Evolutionary conservation across 2,329 filamentous ascomycete species (phyloP), one percentile per base, ranked within the genome.

Genomic region (Nemania abortiva): DNA sequence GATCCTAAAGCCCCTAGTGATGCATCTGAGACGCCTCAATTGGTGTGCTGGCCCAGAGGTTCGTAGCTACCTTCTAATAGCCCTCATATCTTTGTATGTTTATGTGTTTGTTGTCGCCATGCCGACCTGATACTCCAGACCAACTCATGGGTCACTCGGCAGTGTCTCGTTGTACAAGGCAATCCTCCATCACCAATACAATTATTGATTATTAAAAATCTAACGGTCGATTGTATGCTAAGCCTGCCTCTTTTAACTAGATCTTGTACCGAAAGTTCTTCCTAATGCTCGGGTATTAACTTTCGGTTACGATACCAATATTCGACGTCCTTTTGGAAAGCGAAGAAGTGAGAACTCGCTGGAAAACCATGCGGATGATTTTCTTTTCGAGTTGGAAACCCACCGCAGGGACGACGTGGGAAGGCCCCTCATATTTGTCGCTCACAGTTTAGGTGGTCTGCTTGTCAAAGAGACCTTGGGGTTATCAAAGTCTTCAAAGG

Each of bases 271-370:
- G 2, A 39, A 56, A n/a, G 34, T 65, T 4, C 3, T 70, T 39
- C 68, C 65, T 50, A 2, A 50, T n/a, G 59, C 52, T 34, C 50
- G 68, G 1, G 61, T 68, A 10, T 47, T 70, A 1, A 70, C 64
- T 3, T 70, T 70, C 20, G 68, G 68, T 2, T 70, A 70, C n/a
- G 68, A 70, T 50, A 68, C 64, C 6, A 63, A 67, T 15, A 65
- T 70, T 18, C 49, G 61, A 42, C 61, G 62, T 29, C 39, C 50
- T 9, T 53, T 68, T 11, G 34, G 60, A 6, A n/a, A n/a, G n/a
- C 64, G 50, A 1, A 53, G 39, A 27, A 70, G 68, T 42, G 29
- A 49, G n/a, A 70, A 68, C 13, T 29, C 56, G 27, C 37, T 68
- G 11, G 42, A 22, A 1, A 64, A 68, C 22, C 65, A 70, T 50